Evolutionary conservation across 1,284 basidiomycete species (phyloP).

Genomic region (Leccinum discolor): DNA sequence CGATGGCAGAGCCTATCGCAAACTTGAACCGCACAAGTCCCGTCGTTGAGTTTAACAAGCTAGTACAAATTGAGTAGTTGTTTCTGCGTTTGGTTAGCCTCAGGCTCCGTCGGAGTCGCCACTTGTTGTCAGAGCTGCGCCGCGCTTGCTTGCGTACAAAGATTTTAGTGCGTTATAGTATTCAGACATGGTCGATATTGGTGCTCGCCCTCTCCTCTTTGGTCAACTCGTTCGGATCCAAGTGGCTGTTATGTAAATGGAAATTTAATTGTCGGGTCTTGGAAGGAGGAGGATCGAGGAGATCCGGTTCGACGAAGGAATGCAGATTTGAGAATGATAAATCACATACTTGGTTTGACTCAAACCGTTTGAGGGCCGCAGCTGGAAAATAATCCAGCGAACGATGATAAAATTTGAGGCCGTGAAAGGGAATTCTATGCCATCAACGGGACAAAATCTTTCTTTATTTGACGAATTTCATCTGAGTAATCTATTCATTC

Average conservation of each 20-base stretch:
- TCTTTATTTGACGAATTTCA: neutral
- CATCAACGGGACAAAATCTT: neutral
- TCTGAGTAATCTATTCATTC: neutral
- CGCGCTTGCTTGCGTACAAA: neutral
- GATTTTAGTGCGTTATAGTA: neutral
- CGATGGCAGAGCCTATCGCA: neutral
- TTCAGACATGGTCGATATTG: conserved; percentile 4
- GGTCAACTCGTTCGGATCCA: neutral
- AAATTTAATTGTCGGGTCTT: neutral
- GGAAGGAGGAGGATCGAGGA: neutral
- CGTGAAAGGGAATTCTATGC: neutral
- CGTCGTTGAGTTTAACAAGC: neutral
- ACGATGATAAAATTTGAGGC: neutral
- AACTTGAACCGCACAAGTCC: neutral
- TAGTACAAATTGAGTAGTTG: neutral
- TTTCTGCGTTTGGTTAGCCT: neutral
- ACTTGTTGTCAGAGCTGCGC: neutral
- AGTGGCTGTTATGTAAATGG: neutral
- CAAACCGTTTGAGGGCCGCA: neutral
- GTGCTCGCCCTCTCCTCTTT: neutral
- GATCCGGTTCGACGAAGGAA: conserved; percentile 2
- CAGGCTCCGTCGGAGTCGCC: neutral
- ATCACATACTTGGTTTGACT: neutral
- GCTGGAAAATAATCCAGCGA: neutral
- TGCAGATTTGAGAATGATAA: neutral